Percentiles rank a stretch among this genome's conserved stretches.
phyloP scores from a whole-genome alignment of 1,284 basidiomycete species.

The Apiotrichum sp. region DNA sequence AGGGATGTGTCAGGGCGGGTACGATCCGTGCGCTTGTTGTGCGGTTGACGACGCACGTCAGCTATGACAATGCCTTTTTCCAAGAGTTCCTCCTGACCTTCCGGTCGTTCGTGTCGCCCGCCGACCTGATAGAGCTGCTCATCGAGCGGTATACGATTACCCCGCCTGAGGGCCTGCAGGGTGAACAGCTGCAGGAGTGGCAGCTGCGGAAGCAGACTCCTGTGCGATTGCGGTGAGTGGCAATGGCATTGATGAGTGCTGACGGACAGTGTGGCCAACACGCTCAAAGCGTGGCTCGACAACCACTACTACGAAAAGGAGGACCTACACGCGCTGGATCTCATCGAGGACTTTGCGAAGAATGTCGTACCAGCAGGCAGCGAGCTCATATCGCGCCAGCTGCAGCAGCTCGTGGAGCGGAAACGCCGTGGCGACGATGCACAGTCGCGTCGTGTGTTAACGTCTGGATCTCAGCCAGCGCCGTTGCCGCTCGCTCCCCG shows the following conservation, averaged over 20 bases:
- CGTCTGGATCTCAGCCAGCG: background rate
- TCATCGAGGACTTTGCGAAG: constrained; percentile 69
- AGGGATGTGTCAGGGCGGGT: constrained; percentile 77
- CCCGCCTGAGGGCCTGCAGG: constrained; percentile 63
- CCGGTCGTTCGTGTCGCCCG: constrained; percentile 84
- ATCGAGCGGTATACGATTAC: constrained; percentile 74
- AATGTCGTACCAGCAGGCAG: constrained; percentile 51
- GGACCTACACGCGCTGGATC: constrained; percentile 67
- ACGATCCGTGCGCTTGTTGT: constrained; percentile 81
- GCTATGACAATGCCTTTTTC: constrained; percentile 61
- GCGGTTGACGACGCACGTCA: constrained; percentile 82
- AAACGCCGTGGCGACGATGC: constrained; percentile 51
- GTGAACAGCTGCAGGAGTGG: constrained; percentile 73
- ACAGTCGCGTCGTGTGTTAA: constrained; percentile 36
- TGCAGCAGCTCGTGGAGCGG: constrained; percentile 66
- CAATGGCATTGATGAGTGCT: background rate
- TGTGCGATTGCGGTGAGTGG: constrained; percentile 70
- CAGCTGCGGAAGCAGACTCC: constrained; percentile 79
- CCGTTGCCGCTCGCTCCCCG: constrained; percentile 7
- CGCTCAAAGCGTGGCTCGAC: constrained; percentile 72
- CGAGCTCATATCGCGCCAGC: constrained; percentile 65
- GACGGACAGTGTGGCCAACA: constrained; percentile 65
- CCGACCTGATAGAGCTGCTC: constrained; percentile 80
- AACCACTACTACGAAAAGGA: constrained; percentile 74
- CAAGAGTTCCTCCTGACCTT: constrained; percentile 96